phyloP scores from a whole-genome alignment of 306 rosid species.

The Castanea sativa region DNA sequence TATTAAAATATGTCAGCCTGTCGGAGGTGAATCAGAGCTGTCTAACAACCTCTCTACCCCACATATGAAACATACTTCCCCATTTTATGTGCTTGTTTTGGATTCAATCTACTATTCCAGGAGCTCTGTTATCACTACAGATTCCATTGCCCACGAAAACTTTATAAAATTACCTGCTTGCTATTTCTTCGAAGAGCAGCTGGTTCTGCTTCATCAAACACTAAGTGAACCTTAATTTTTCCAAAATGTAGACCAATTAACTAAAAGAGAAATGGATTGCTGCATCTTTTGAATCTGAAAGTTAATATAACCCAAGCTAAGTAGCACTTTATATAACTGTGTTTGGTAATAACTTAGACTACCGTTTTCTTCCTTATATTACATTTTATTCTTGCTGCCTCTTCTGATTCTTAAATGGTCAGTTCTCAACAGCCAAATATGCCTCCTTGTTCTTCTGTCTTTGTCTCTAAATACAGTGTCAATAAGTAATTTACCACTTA shows the following conservation, averaged over 20 bases:
- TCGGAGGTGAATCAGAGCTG: neutral
- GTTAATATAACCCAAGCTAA: neutral
- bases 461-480: neutral
- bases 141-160: neutral
- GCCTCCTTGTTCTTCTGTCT: neutral
- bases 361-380: neutral
- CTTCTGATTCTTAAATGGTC: neutral
- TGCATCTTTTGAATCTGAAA: neutral
- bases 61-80: neutral
- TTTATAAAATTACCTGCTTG: neutral
- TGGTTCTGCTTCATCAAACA: neutral
- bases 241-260: neutral
- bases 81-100: neutral
- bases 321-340: neutral
- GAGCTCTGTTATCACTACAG: neutral
- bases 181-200: neutral
- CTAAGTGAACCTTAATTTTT: neutral
- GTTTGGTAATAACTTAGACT: too few species aligned
- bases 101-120: neutral
- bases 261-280: neutral
- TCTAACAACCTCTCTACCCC: neutral
- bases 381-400: neutral
- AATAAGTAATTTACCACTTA: neutral
- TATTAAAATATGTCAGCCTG: neutral
- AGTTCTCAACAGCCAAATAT: neutral